phyloP scores from a whole-genome alignment of 306 rosid species.

The Begonia peltatifolia region DNA sequence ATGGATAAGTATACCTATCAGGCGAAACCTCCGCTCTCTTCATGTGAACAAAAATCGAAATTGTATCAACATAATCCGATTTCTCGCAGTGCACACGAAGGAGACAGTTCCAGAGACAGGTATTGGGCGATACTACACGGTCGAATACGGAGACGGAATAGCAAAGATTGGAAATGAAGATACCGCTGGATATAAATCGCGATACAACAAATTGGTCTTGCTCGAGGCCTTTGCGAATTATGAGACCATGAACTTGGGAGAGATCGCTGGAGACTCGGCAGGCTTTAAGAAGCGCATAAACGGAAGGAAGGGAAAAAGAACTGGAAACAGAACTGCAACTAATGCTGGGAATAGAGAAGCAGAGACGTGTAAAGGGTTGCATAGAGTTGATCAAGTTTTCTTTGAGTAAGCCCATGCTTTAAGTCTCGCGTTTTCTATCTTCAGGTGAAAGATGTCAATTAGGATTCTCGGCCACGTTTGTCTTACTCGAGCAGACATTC shows the following conservation, averaged over 20 bases:
- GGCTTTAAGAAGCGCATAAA: constrained; percentile 27
- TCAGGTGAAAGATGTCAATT: too few relatives aligned
- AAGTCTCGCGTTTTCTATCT: too few relatives aligned
- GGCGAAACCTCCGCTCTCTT: constrained; percentile 33
- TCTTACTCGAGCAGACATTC: too few relatives aligned
- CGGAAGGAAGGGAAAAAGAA: constrained; percentile 6
- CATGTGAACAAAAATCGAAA: constrained; percentile 30
- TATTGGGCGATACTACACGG: constrained; percentile 22
- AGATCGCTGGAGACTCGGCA: constrained; percentile 34
- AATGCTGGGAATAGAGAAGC: neutral
- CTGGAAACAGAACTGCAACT: neutral
- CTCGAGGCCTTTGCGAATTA: constrained; percentile 49
- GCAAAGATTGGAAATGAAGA: constrained; percentile 3
- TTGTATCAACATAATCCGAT: constrained; percentile 14
- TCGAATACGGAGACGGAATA: constrained; percentile 17
- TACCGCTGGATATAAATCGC: constrained; percentile 32
- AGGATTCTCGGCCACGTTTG: too few relatives aligned
- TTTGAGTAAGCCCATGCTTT: too few relatives aligned
- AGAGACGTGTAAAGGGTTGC: too few relatives aligned
- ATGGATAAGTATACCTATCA: constrained; percentile 51
- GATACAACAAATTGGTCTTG: constrained; percentile 48
- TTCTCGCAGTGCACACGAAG: constrained; percentile 27
- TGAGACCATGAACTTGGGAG: constrained; percentile 46
- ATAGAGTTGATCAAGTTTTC: too few relatives aligned
- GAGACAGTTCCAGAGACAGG: constrained; percentile 60